Conservation (phyloP, 768 basidiomycete genomes). For the Leccinum aurantiacum region DNA sequence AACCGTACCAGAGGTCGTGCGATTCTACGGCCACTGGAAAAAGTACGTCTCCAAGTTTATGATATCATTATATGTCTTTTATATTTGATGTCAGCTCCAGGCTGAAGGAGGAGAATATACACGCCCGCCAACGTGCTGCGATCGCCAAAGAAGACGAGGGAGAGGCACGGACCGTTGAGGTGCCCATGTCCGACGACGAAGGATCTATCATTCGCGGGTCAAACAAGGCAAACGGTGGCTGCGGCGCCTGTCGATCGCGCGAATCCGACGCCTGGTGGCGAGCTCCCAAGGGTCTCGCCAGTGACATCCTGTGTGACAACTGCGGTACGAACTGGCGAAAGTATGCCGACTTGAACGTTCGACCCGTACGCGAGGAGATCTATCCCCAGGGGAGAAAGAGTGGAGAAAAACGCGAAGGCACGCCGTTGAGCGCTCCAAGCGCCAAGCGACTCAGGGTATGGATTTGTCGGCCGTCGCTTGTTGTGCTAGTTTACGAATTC, state of each 20-base stretch:
- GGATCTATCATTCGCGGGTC: conserved; percentile 65
- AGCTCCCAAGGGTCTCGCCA: conserved; percentile 82
- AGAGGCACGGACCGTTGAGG: conserved; percentile 33
- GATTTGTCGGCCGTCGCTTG: background rate
- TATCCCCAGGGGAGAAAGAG: conserved; percentile 43
- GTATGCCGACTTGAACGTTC: conserved; percentile 84
- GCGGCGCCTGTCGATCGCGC: conserved; percentile 82
- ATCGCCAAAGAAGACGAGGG: conserved; percentile 29
- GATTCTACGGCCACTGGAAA: conserved; percentile 87
- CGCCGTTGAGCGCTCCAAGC: conserved; percentile 47
- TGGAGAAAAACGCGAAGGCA: conserved; percentile 61
- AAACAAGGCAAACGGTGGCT: conserved; percentile 55
- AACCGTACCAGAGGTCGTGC: conserved; percentile 73
- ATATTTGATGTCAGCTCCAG: conserved; percentile 45
- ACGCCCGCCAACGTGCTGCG: conserved; percentile 42
- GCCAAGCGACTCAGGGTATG: conserved; percentile 68
- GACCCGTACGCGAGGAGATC: conserved; percentile 68
- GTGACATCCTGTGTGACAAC: conserved; percentile 75
- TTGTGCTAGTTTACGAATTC: background rate
- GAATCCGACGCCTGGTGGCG: conserved; percentile 88
- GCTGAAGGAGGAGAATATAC: conserved; percentile 66
- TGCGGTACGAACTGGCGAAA: conserved; percentile 92
- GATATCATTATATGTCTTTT: conserved; percentile 8
- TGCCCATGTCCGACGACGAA: conserved; percentile 60
- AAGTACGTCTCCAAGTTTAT: conserved; percentile 45